Base-by-base conservation (phyloP, 306 rosid species). In the Ormosia semicastrata region DNA sequence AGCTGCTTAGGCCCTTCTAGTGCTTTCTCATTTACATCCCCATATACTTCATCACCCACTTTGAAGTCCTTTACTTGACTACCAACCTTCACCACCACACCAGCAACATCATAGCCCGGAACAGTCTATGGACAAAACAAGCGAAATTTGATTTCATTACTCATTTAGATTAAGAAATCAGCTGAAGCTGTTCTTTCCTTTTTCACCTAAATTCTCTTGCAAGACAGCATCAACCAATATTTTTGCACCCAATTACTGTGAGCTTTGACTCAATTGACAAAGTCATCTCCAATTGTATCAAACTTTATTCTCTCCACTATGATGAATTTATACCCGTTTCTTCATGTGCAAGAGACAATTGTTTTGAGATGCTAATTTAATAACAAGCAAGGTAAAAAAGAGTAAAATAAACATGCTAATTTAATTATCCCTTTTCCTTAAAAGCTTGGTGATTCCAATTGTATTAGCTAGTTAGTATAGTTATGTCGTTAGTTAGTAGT, bases 31-130 rank as follows among this genome's bases (percentile, higher is more conserved):
- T 84, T 82, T 41, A 95, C 85, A 81, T 93, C 77, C 46, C 99
- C 99, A 76, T 95, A 93, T 2, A 95, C 98, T 83, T 92, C 98
- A 73, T 92, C 94, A 49, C 98, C 98, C 44, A 86, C 97, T 76
- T 92, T 91, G 52, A 92, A 90, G 9, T 86, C 91, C 88, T 89
- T 91, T 8, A 92, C 98, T 72, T 89, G 13, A 62, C 94, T 87
- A 4, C 97, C 98, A 79, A 85, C 92, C 86, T 92, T 94, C 54
- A 89, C 97, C 80, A 92, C 97, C 79, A 92, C 90, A n/a, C 97
- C 97, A 2, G 97, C 93, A 8, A 94, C 93, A 83, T 94, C 97
- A 75, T 92, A 95, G 13, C 98, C 99, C 30, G 99, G 99, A 82
- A 95, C 92, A 83, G 98, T 95, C 99, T 95, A 76, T 62, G 59